phyloP scores from a whole-genome alignment of 2,329 filamentous ascomycete genomes.

The Talaromyces sp. region DNA sequence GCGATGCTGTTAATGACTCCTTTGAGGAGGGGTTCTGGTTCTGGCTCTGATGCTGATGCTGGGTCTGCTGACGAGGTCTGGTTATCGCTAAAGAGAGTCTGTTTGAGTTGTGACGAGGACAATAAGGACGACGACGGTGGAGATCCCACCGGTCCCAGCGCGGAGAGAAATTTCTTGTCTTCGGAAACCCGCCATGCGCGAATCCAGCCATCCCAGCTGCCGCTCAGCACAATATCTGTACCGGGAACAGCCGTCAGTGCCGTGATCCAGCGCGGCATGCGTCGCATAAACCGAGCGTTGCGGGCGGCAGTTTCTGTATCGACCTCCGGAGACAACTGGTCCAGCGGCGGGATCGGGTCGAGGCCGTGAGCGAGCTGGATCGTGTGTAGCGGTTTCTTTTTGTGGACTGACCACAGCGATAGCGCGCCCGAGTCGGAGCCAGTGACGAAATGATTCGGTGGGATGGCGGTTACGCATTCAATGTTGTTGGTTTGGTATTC shows the following conservation, averaged over 20 bases:
- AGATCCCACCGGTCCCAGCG: slow-evolving; percentile 60
- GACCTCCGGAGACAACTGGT: slow-evolving; percentile 70
- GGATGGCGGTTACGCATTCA: slow-evolving; percentile 84
- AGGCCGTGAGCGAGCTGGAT: slow-evolving; percentile 78
- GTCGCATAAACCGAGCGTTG: slow-evolving; percentile 46
- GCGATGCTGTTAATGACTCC: slow-evolving; percentile 87
- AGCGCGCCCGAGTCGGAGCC: slow-evolving; percentile 87
- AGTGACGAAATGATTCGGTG: slow-evolving; percentile 88
- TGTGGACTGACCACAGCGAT: slow-evolving; percentile 80
- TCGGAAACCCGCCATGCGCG: slow-evolving; percentile 78
- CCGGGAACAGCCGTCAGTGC: slow-evolving; percentile 81
- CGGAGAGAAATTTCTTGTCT: slow-evolving; percentile 73
- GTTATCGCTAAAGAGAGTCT: slow-evolving; percentile 18
- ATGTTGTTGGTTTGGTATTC: slow-evolving; percentile 72
- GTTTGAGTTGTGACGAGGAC: slow-evolving; percentile 30
- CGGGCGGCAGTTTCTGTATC: slow-evolving; percentile 48
- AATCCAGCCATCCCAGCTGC: slow-evolving; percentile 89
- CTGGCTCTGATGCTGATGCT: not conserved
- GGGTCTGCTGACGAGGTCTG: not conserved
- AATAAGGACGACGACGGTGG: slow-evolving; percentile 5
- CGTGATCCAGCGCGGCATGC: slow-evolving; percentile 78
- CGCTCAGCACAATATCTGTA: slow-evolving; percentile 82
- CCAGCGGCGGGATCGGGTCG: slow-evolving; percentile 63
- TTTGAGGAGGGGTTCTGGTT: slow-evolving; percentile 44
- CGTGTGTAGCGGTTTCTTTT: slow-evolving; percentile 89